These are phyloP conservation scores for Cenchrus purpureus DNA, from an alignment of 176 grass and related monocot genomes.

Conservation along the genomic window DNA sequence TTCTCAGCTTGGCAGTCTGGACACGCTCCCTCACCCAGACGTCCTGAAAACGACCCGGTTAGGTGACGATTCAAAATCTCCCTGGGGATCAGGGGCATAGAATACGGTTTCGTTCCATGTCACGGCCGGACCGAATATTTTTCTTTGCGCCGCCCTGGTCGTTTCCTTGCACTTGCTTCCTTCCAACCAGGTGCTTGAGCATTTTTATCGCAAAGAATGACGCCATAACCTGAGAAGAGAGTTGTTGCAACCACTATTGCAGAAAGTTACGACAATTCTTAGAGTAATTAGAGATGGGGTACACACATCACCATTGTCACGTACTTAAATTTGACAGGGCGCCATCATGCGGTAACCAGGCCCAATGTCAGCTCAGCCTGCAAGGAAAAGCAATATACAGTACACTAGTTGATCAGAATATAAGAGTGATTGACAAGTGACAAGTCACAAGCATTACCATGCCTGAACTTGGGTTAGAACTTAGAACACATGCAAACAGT, in stretches of 20 bases:
- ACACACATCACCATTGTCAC: constrained; percentile 30
- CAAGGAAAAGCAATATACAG: constrained; percentile 9
- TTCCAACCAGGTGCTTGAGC: neutral
- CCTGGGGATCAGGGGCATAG: neutral
- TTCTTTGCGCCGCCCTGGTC: constrained; percentile 23
- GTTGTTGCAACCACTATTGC: constrained; percentile 52
- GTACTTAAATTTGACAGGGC: constrained; percentile 23
- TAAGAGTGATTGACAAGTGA: neutral
- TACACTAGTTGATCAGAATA: constrained; percentile 18
- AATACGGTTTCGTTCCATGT: constrained; percentile 22
- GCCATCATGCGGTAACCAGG: constrained; percentile 29
- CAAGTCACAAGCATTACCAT: constrained; percentile 16
- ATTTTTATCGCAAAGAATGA: neutral
- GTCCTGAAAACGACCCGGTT: constrained; percentile 33
- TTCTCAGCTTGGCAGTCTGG: neutral
- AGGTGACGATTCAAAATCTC: constrained; percentile 8
- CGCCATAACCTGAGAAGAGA: constrained; percentile 28
- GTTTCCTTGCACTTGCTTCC: constrained; percentile 49
- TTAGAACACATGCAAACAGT: neutral
- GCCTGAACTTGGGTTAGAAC: neutral
- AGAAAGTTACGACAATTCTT: constrained; percentile 42
- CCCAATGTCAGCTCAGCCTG: constrained; percentile 13
- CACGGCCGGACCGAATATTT: constrained; percentile 28
- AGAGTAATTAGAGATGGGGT: constrained; percentile 25
- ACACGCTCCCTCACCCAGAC: constrained; percentile 35